Evolutionary conservation across 495 filamentous ascomycete genomes (phyloP), one percentile per base, ranked within the genome.

Genomic region (Talaromyces ruber): DNA sequence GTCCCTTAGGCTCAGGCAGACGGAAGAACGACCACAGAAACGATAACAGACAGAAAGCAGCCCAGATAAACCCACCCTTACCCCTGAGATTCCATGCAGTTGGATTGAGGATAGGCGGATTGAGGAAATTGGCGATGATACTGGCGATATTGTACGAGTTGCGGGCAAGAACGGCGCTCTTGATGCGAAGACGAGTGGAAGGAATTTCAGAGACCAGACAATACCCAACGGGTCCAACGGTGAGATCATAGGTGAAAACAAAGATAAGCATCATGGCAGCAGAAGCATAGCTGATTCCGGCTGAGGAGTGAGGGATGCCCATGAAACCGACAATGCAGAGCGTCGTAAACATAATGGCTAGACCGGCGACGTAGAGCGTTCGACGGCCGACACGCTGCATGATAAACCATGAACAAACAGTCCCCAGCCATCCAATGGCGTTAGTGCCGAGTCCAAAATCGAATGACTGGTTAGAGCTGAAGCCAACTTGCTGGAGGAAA

Each of bases 191-290:
- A 3, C 87, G 76, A 8, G 84, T 79, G 0, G 86, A 85, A 1
- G 86, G 84, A 6, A 89, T 72, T 61, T 90, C 88, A 11, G 84
- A 78, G 21, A 90, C 86, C 16, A 91, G 78, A 4, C 84, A 87
- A 69, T 89, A 91, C 61, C 84, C 87, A 7, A 91, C 83, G 1
- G 87, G 88, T 0, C 88, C 88, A 22, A 91, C 83, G 4, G 84
- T 83, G 43, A 81, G 69, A 64, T 86, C 82, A 67, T 89, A 89
- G 24, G 81, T 74, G 62, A 86, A 69, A 1, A 82, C 81, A 76
- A 81, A 89, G 62, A 82, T 66, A 32, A 88, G 62, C 72, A 88
- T 76, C 63, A 87, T 82, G 0, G 74, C 79, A 32, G 76, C 68
- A 24, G 30, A 50, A 7, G 51, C 61, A 26, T 58, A 63, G 37